Percentiles rank a stretch among this genome's conserved stretches.
phyloP scores from a whole-genome alignment of 2,329 filamentous ascomycete species.

The Arthrobotrys pseudoclavata region DNA sequence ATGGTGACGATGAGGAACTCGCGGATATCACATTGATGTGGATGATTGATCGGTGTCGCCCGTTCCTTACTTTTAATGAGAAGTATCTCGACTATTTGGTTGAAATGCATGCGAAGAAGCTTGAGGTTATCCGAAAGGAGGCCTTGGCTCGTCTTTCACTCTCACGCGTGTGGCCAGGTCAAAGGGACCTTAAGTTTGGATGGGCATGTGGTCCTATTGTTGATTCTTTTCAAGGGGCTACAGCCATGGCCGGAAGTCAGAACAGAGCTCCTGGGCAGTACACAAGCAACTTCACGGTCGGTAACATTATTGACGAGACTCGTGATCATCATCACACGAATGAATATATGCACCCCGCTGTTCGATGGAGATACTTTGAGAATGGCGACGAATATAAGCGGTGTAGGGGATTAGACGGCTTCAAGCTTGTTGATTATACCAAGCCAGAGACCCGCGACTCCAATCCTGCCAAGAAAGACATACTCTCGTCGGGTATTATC shows the following conservation, averaged over 20 bases:
- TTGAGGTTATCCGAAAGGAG: conserved; percentile 44
- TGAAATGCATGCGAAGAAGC: conserved; percentile 43
- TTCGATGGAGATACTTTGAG: conserved; percentile 57
- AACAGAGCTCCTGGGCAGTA: conserved; percentile 53
- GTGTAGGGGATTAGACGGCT: conserved; percentile 47
- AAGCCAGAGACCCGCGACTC: conserved; percentile 8
- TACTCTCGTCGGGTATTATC: conserved; percentile 28
- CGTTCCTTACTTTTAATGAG: conserved; percentile 62
- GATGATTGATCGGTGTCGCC: conserved; percentile 66
- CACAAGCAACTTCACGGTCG: conserved; percentile 45
- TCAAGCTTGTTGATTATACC: conserved; percentile 52
- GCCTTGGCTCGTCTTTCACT: conserved; percentile 20
- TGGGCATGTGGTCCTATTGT: conserved; percentile 50
- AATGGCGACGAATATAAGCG: conserved; percentile 56
- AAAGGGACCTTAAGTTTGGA: conserved; percentile 47
- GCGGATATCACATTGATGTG: conserved; percentile 67
- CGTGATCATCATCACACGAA: conserved; percentile 46
- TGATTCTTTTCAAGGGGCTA: conserved; percentile 46
- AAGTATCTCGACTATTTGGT: conserved; percentile 59
- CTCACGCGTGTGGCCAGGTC: conserved; percentile 39
- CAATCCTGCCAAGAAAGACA: conserved; percentile 42
- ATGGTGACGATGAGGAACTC: conserved; percentile 62
- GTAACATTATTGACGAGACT: conserved; percentile 53
- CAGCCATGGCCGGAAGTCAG: conserved; percentile 46
- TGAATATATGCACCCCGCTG: conserved; percentile 56